Evolutionary conservation across 106 monocot genomes (phyloP), one percentile per base, ranked within the genome.

Genomic region (Phalaenopsis equestris): DNA sequence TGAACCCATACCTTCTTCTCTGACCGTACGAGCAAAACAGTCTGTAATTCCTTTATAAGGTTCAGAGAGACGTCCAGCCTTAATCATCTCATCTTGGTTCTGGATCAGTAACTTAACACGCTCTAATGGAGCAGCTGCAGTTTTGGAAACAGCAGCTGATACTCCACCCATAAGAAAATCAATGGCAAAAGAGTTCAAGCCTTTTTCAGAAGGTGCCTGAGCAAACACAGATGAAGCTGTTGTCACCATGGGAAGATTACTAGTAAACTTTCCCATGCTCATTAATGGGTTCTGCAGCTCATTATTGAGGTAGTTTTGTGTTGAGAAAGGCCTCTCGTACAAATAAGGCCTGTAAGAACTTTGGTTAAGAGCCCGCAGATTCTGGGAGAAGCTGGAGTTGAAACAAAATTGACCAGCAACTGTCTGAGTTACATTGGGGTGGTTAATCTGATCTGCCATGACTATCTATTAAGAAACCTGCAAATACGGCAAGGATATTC

Each of bases 41-140:
- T 88, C 85, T 65, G 78, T 48, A 80, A 88, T 88, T 52, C 78
- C 83, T 56, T 83, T 85, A 42, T 85, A 88, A 37, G 88, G 85
- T 52, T 88, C 80, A 30, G 84, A 79, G 16, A 87, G 80, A 17
- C 84, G 81, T 7, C 87, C 84, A 41, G 36, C 45, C 81, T 87
- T 86, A 21, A 86, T 86, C 85, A 86, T 86, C 37, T 86, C 86
- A 79, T 86, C 86, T 80, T 86, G 86, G 55, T 88, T 88, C 80
- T 88, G 88, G 7, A 88, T 88, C 24, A 88, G 82, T 46, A 88
- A 78, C 46, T 85, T 83, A 77, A 85, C 88, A 77, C 85, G 85
- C 56, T 88, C 88, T 55, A 88, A 80, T 15, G 85, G 85, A 80
- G 88, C 85, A 17, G 85, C 80, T 37, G 80, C 83, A 45, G 88